Conservation (phyloP, 2,329 filamentous ascomycete species). For the Tolypocladium tundrense region DNA sequence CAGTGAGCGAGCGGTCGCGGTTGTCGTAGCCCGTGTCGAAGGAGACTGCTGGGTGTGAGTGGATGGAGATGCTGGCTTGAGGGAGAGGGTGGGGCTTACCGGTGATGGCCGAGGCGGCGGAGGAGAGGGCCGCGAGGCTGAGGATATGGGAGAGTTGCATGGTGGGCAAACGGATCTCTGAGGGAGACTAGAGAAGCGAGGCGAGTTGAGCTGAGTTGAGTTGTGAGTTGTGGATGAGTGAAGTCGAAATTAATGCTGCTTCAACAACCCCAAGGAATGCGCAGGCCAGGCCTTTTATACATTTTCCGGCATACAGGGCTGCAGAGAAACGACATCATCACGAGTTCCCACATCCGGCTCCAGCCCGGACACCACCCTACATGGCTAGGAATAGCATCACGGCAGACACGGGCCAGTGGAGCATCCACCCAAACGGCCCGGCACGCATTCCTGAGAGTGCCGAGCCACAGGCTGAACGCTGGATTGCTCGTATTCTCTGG, state of each 20-base stretch:
- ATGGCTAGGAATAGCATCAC: not conserved
- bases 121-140: conserved; percentile 25
- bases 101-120: conserved; percentile 24
- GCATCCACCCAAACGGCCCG: not conserved
- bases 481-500: not conserved
- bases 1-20: conserved; percentile 38
- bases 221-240: not conserved
- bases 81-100: conserved; percentile 11
- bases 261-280: not conserved
- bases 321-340: not conserved
- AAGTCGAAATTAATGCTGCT: not conserved
- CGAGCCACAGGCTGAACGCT: not conserved
- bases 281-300: not conserved
- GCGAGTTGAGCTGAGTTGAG: too few species aligned
- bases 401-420: not conserved
- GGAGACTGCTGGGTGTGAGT: conserved; percentile 36
- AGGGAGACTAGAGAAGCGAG: not conserved
- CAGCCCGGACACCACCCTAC: not conserved
- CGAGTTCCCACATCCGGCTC: not conserved
- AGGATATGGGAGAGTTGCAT: conserved; percentile 35
- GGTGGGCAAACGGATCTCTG: conserved; percentile 11
- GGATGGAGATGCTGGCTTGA: not conserved
- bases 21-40: conserved; percentile 67
- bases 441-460: not conserved
- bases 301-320: not conserved